These are phyloP conservation scores for Fusarium clavum DNA, from an alignment of 2,329 filamentous ascomycete genomes.

Conservation along the genomic window DNA sequence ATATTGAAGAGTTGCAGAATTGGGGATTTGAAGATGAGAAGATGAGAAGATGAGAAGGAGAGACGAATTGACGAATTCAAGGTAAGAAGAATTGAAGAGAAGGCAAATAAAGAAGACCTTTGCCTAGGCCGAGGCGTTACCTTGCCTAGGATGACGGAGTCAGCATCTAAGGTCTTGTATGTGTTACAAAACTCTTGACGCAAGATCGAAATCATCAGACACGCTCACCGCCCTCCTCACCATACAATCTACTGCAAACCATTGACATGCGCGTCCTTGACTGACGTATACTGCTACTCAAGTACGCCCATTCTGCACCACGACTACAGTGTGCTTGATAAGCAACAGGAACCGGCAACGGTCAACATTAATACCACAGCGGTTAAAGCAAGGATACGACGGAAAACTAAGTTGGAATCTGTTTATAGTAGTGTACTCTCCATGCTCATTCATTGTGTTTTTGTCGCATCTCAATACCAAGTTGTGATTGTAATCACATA, in stretches of 20 bases:
- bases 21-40: too few species aligned
- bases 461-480: neutral
- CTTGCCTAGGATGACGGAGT: too few species aligned
- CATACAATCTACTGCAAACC: neutral
- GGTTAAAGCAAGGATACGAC: neutral
- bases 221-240: constrained; percentile 15
- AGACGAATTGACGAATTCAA: too few species aligned
- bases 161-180: too few species aligned
- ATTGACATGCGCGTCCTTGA: neutral
- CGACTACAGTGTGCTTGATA: constrained; percentile 5
- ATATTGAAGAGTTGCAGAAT: too few species aligned
- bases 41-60: too few species aligned
- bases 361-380: neutral
- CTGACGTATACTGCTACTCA: neutral
- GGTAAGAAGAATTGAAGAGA: too few species aligned
- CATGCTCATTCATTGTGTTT: neutral
- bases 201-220: neutral
- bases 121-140: too few species aligned
- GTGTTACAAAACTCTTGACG: neutral
- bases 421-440: neutral
- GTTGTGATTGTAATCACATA: neutral
- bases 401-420: neutral
- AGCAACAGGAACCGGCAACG: constrained; percentile 11
- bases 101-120: too few species aligned
- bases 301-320: neutral